These are phyloP conservation scores for Metschnikowia vanudenii DNA, from an alignment of 805 yeast genomes.

Conservation along the genomic window DNA sequence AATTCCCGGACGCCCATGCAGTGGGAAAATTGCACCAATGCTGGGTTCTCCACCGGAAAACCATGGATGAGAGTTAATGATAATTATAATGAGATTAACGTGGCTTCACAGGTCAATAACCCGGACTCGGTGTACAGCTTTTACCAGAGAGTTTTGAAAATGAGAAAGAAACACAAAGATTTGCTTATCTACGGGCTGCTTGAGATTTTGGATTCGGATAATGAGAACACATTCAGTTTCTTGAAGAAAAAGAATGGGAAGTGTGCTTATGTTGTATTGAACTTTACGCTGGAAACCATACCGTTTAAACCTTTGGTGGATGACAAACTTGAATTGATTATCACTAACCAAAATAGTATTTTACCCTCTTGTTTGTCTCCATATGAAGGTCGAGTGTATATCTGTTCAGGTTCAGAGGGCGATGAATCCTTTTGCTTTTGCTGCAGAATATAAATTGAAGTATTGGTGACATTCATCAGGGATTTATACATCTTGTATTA, in stretches of 20 bases:
- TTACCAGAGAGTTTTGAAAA: slow-evolving; percentile 42
- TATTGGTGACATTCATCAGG: no score
- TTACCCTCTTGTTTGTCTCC: slow-evolving; percentile 29
- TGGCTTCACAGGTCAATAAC: slow-evolving; percentile 44
- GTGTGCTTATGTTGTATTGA: slow-evolving; percentile 24
- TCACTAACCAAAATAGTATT: slow-evolving; percentile 24
- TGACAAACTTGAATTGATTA: slow-evolving; percentile 27
- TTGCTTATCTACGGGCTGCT: slow-evolving; percentile 47
- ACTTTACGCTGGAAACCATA: slow-evolving; percentile 21
- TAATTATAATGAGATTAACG: slow-evolving; percentile 50
- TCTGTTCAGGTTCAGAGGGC: not conserved
- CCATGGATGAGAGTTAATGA: slow-evolving; percentile 58
- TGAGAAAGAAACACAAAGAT: slow-evolving; percentile 47
- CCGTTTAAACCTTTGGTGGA: slow-evolving; percentile 19
- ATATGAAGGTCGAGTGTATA: slow-evolving; percentile 45
- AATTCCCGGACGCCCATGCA: slow-evolving; percentile 58
- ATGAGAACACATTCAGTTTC: slow-evolving; percentile 40
- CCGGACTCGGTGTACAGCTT: slow-evolving; percentile 46
- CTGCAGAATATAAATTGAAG: no score
- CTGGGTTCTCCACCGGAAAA: slow-evolving; percentile 47
- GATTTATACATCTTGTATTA: no score
- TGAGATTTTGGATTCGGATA: slow-evolving; percentile 43
- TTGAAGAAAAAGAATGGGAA: slow-evolving; percentile 35
- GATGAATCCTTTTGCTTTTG: no score
- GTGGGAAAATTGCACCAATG: slow-evolving; percentile 46